Base-by-base conservation (phyloP, 2,329 filamentous ascomycete species). In the Pestalotiopsis fici region DNA sequence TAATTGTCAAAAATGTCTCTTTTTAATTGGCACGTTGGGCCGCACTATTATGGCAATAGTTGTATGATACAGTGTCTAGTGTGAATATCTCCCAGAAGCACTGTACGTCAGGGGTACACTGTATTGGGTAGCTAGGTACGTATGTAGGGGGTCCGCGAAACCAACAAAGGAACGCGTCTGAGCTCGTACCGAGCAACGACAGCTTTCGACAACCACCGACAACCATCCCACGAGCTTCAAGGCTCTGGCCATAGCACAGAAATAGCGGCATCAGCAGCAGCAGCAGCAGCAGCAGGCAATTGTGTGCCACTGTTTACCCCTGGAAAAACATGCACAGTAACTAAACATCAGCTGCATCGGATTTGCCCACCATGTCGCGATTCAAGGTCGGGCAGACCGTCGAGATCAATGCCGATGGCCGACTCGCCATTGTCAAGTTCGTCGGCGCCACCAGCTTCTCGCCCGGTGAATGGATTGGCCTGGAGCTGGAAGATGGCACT, bases 391-490 rank as follows among this genome's bases (percentile, higher is more conserved):
- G 94, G 74, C 92, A 96, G 82, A 88, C 87, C 70, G 88, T 98
- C 79, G 89, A 91, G 80, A 90, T 97, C 72, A 50, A 62, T 3
- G 88, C 86, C 74, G 92, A 97, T 80, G 92, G 92, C 75, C 91
- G 92, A 73, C 87, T 87, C 73, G 96, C 88, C 73, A 87, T 88
- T 68, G 88, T 99, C 71, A 93, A 93, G 74, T 99, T 93, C 80
- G 84, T 93, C 69, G 96, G 96, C 74, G 83, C 87, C 66, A 94
- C 95, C 47, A 83, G 88, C 73, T 97, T 98, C 80, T 90, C 94
- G 67, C 83, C 86, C 5, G 95, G 95, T 70, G 90, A 93, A 69
- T 98, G 95, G 94, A 85, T 98, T 68, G 95, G 95, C 71, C 88
- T 98, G 68, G 95, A 97, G 83, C 88, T 98, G 66, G 90, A 94